A percentile compares a stretch with the other conserved stretches of the same genome.
These are phyloP conservation scores for Clonostachys byssicola DNA, from an alignment of 2,329 filamentous ascomycete genomes.

Conservation along the genomic window DNA sequence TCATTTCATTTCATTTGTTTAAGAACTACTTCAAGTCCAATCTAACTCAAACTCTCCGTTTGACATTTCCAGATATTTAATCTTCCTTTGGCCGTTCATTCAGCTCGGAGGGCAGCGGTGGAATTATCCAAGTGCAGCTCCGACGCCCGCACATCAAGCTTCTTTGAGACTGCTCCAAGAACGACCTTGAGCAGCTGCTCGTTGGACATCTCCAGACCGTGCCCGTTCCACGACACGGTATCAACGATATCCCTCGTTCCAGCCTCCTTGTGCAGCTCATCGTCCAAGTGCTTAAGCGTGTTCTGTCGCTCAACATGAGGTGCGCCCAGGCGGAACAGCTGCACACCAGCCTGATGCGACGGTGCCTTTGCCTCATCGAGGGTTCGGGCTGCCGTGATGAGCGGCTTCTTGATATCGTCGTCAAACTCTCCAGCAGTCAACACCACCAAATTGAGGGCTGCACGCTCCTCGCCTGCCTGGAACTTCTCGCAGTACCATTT, in stretches of 20 bases:
- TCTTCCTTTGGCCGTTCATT: too few species aligned
- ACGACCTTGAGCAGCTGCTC: conserved; percentile 79
- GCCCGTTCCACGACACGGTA: conserved; percentile 70
- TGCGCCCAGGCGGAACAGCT: conserved; percentile 91
- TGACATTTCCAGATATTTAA: too few species aligned
- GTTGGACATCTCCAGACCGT: conserved; percentile 48
- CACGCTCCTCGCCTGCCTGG: conserved; percentile 43
- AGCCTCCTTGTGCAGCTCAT: conserved; percentile 49
- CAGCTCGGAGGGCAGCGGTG: too few species aligned
- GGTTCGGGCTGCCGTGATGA: conserved; percentile 63
- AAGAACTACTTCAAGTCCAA: too few species aligned
- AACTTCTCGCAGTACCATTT: conserved; percentile 58
- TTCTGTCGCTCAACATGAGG: conserved; percentile 56
- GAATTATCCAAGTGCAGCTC: too few species aligned
- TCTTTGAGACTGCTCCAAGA: conserved; percentile 66
- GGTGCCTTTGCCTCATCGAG: conserved; percentile 68
- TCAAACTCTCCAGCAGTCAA: conserved; percentile 84
- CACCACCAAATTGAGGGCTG: conserved; percentile 86
- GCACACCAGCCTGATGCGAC: conserved; percentile 81
- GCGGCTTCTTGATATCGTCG: conserved; percentile 71
- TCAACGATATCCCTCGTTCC: conserved; percentile 85
- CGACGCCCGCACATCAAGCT: conserved; percentile 17
- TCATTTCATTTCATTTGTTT: too few species aligned
- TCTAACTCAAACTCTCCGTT: too few species aligned
- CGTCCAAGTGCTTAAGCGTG: conserved; percentile 71